Evolutionary conservation across 352 stramenopile genomes (phyloP).

Genomic region (Hyaloperonospora arabidopsidis): DNA sequence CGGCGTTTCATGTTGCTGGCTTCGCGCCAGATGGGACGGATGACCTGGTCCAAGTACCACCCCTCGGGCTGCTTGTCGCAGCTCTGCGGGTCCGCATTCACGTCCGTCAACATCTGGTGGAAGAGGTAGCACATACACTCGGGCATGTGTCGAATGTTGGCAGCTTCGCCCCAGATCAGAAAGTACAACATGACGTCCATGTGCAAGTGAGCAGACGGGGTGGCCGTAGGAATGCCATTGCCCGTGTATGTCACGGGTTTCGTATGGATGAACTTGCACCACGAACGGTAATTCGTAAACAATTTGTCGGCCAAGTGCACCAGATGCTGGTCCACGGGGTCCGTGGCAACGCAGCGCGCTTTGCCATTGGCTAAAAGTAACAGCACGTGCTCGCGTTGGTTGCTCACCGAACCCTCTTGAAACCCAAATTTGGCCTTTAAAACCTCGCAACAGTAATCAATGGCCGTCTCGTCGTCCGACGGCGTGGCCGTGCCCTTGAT

Average conservation of each 20-base stretch:
- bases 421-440: constrained; percentile 78
- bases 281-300: constrained; percentile 68
- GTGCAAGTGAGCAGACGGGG: constrained; percentile 28
- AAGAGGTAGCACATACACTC: constrained; percentile 97
- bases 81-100: constrained; percentile 44
- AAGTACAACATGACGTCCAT: constrained; percentile 96
- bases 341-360: constrained; percentile 40
- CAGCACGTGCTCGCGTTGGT: constrained; percentile 79
- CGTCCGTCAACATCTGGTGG: constrained; percentile 67
- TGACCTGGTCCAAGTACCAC: constrained; percentile 55
- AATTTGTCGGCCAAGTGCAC: constrained; percentile 60
- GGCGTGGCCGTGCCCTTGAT: constrained; percentile 36
- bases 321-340: constrained; percentile 50
- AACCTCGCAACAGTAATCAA: constrained; percentile 78
- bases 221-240: constrained; percentile 14
- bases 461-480: constrained; percentile 69
- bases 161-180: constrained; percentile 93
- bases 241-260: constrained; percentile 67
- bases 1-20: constrained; percentile 65
- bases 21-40: constrained; percentile 64
- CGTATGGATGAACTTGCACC: constrained; percentile 59
- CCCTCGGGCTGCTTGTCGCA: constrained; percentile 35
- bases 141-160: constrained; percentile 95
- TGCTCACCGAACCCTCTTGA: constrained; percentile 72
- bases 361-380: constrained; percentile 73